Conservation (phyloP, 2,329 filamentous ascomycete species). For the Fusarium humuli region DNA sequence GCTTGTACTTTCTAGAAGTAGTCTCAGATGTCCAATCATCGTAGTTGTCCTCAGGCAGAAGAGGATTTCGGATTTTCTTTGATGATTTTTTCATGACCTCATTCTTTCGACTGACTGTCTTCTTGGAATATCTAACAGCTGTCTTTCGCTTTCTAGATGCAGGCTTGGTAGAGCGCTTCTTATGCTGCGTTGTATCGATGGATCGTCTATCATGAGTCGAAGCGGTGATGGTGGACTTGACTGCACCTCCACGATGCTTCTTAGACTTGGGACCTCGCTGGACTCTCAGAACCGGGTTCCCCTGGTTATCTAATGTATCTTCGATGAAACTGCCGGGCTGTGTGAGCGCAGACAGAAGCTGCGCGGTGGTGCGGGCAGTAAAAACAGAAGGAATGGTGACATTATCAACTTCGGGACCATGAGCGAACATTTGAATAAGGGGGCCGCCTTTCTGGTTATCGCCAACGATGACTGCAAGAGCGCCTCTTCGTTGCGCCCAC, state of each 20-base stretch:
- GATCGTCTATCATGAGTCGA: constrained; percentile 36
- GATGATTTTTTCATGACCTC: constrained; percentile 13
- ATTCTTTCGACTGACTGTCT: constrained; percentile 18
- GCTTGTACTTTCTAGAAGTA: constrained; percentile 17
- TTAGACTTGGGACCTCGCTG: constrained; percentile 59
- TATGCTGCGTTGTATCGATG: background rate
- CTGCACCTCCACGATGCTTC: constrained; percentile 19
- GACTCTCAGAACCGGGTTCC: constrained; percentile 66
- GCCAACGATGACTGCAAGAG: constrained; percentile 89
- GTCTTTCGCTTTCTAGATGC: constrained; percentile 24
- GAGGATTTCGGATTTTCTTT: constrained; percentile 32
- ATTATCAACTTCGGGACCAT: constrained; percentile 89
- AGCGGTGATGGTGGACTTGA: constrained; percentile 12
- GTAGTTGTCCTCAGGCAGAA: constrained; percentile 24
- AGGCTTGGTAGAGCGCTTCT: constrained; percentile 17
- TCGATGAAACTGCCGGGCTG: constrained; percentile 75
- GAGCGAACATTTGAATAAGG: constrained; percentile 97
- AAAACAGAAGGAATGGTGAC: constrained; percentile 95
- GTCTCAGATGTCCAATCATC: constrained; percentile 18
- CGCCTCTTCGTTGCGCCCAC: constrained; percentile 93
- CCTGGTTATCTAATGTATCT: constrained; percentile 69
- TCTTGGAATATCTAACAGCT: constrained; percentile 6
- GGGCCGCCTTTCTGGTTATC: constrained; percentile 91
- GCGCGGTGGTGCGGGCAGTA: constrained; percentile 93
- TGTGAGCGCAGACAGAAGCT: constrained; percentile 88